Conservation (phyloP, 169 alveolate species). For the Plasmodium reichenowi region DNA sequence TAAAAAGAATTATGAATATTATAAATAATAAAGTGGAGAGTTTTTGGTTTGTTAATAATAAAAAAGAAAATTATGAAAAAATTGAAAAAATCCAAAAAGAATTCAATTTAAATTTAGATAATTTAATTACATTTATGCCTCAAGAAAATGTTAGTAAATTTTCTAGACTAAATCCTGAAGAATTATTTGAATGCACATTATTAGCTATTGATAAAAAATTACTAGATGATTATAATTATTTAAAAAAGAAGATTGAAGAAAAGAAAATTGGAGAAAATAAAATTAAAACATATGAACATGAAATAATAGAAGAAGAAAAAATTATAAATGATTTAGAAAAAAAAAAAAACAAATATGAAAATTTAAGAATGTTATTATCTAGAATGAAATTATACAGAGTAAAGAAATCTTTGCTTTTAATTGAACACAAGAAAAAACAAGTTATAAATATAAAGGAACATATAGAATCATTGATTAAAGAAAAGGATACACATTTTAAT, state of each 20-base stretch:
- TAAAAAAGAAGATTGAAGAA: slow-evolving; percentile 57
- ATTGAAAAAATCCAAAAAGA: slow-evolving; percentile 69
- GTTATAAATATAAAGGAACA: slow-evolving; percentile 65
- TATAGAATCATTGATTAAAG: slow-evolving; percentile 74
- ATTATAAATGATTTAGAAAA: slow-evolving; percentile 22
- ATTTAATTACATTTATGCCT: slow-evolving; percentile 82
- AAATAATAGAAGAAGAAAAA: slow-evolving; percentile 53
- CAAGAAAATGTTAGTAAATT: slow-evolving; percentile 85
- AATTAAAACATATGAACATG: slow-evolving; percentile 59
- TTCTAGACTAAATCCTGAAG: slow-evolving; percentile 80
- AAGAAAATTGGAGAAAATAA: slow-evolving; percentile 50
- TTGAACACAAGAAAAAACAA: slow-evolving; percentile 34
- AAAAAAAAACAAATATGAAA: slow-evolving; percentile 35
- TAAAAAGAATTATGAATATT: slow-evolving; percentile 53
- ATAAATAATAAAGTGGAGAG: slow-evolving; percentile 24
- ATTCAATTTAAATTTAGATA: slow-evolving; percentile 77
- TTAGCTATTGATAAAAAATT: slow-evolving; percentile 78
- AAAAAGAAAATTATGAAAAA: slow-evolving; percentile 57
- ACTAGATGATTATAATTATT: slow-evolving; percentile 36
- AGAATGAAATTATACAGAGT: slow-evolving; percentile 29
- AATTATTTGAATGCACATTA: slow-evolving; percentile 80
- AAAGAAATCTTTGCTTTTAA: slow-evolving; percentile 29
- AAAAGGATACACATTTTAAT: slow-evolving; percentile 36
- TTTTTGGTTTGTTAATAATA: slow-evolving; percentile 79
- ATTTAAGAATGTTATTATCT: slow-evolving; percentile 17